Conservation (phyloP, 805 yeast genomes). For the Metschnikowia chrysomelidarum region DNA sequence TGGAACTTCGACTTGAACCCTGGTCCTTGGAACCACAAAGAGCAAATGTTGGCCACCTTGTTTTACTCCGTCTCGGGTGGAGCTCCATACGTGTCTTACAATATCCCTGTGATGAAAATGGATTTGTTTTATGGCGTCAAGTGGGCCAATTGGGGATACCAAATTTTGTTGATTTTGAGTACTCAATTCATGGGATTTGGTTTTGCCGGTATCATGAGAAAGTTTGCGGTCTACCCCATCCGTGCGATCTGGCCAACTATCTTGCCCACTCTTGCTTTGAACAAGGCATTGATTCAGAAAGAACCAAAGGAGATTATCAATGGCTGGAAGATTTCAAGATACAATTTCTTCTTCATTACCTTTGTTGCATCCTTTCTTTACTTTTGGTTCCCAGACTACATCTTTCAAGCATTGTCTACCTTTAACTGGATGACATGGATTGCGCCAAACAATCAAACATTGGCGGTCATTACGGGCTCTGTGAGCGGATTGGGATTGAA, state of each 20-base stretch:
- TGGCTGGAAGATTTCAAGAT: conserved; percentile 34
- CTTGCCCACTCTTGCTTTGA: conserved; percentile 33
- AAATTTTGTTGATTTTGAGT: conserved; percentile 23
- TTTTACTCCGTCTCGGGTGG: conserved; percentile 35
- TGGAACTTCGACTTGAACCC: conserved; percentile 48
- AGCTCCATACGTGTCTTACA: conserved; percentile 28
- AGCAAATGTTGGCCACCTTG: conserved; percentile 61
- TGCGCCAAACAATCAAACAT: conserved; percentile 23
- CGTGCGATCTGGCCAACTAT: conserved; percentile 52
- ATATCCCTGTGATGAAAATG: conserved; percentile 25
- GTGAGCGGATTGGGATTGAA: conserved; percentile 28
- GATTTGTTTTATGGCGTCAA: conserved; percentile 27
- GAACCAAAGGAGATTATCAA: conserved; percentile 31
- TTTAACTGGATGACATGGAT: conserved; percentile 36
- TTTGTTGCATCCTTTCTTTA: conserved; percentile 23
- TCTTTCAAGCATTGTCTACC: conserved; percentile 24
- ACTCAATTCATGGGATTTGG: conserved; percentile 32
- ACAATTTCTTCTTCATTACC: conserved; percentile 19
- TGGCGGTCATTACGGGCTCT: conserved; percentile 28
- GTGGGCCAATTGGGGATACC: conserved; percentile 30
- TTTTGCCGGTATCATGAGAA: conserved; percentile 29
- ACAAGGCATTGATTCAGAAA: conserved; percentile 36
- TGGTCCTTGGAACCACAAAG: conserved; percentile 64
- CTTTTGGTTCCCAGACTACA: conserved; percentile 30
- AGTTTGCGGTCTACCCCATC: conserved; percentile 47